These are phyloP conservation scores for Tricholomella constricta DNA, from an alignment of 768 basidiomycete genomes.

Conservation along the genomic window DNA sequence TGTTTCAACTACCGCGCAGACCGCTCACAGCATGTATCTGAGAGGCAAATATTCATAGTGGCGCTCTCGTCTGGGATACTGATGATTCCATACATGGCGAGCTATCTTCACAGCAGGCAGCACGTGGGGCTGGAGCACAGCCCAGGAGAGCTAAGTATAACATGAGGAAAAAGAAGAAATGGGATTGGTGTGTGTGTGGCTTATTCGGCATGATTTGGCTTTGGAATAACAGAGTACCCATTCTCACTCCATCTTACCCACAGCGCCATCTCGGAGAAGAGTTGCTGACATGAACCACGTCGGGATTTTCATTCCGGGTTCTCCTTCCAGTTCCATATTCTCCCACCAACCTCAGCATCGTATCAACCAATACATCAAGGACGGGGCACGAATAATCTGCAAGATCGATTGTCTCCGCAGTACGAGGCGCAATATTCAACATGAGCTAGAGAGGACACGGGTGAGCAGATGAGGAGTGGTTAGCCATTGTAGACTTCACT, in stretches of 20 bases:
- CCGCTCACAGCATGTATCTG: not conserved
- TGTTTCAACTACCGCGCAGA: no score
- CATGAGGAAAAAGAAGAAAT: not conserved
- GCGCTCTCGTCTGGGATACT: no score
- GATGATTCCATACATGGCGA: not conserved
- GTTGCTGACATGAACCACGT: not conserved
- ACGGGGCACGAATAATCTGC: not conserved
- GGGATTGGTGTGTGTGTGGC: not conserved
- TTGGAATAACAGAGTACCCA: not conserved
- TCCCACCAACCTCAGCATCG: not conserved
- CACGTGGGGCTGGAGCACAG: not conserved
- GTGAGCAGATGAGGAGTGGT: no score
- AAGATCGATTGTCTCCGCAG: not conserved
- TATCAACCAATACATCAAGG: not conserved
- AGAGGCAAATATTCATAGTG: not conserved
- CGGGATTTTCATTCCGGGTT: not conserved
- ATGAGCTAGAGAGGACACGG: no score
- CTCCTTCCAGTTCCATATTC: not conserved
- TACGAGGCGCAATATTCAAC: no score
- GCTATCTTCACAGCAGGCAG: not conserved
- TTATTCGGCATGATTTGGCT: not conserved
- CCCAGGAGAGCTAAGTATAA: not conserved
- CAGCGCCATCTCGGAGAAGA: not conserved
- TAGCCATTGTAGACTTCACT: no score
- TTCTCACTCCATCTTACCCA: not conserved